Conservation (phyloP, 2,329 filamentous ascomycete genomes). For the Alternaria ethzedia region DNA sequence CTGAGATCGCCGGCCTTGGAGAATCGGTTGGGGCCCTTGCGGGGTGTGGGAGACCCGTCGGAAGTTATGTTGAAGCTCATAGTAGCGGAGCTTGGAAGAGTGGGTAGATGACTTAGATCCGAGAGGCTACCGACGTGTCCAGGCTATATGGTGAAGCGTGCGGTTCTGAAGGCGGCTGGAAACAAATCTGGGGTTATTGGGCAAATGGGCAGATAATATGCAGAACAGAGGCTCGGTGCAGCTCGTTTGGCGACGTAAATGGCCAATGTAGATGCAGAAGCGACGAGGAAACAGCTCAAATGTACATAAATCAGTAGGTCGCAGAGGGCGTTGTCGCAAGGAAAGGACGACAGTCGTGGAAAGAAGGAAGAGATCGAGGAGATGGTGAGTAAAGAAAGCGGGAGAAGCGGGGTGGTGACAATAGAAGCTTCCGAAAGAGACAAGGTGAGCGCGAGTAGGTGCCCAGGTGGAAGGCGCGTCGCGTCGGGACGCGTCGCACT, state of each 20-base stretch:
- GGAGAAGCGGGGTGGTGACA: constrained; percentile 18
- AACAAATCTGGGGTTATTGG: constrained; percentile 28
- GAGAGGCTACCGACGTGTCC: constrained; percentile 28
- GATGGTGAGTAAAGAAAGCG: constrained; percentile 9
- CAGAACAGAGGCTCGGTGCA: constrained; percentile 33
- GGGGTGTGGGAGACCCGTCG: constrained; percentile 51
- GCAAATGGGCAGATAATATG: constrained; percentile 47
- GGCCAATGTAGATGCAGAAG: constrained; percentile 46
- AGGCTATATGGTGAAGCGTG: constrained; percentile 6
- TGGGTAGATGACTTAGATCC: constrained; percentile 42
- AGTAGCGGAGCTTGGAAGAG: constrained; percentile 24
- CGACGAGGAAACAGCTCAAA: constrained; percentile 31
- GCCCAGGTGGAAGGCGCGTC: constrained; percentile 15
- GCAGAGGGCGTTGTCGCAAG: constrained; percentile 5
- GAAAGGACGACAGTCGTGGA: constrained; percentile 29
- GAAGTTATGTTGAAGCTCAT: constrained; percentile 51
- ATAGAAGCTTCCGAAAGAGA: constrained; percentile 9
- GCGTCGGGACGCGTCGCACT: constrained; percentile 12
- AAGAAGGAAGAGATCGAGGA: constrained; percentile 9
- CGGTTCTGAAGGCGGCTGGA: constrained; percentile 1
- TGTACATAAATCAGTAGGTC: constrained; percentile 33
- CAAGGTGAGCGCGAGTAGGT: constrained; percentile 14
- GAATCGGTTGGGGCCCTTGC: constrained; percentile 43
- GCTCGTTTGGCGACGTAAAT: constrained; percentile 44
- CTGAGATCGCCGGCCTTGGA: constrained; percentile 39